Evolutionary conservation across 441 rosid genomes (phyloP).

Genomic region (Brassica hybrid): DNA sequence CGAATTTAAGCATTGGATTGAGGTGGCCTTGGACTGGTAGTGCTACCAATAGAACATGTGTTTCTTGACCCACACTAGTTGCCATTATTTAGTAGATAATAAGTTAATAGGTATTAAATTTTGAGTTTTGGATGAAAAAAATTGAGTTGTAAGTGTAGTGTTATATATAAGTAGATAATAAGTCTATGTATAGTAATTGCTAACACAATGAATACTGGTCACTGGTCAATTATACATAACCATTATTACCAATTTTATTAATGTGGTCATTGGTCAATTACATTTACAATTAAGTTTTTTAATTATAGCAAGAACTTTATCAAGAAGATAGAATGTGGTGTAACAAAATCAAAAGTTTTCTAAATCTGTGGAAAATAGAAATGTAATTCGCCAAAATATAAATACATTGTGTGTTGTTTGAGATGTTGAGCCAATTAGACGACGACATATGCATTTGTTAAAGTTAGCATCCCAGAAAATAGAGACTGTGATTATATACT

Average conservation of each 20-base stretch:
- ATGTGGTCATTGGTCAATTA: slow-evolving; percentile 6
- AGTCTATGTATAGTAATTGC: neutral
- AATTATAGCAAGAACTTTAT: neutral
- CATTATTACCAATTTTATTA: neutral
- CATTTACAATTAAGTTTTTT: neutral
- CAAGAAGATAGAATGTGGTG: neutral
- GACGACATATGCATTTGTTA: neutral
- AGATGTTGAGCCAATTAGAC: neutral
- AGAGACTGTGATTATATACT: neutral
- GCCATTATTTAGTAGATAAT: too few relatives aligned
- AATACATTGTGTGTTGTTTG: neutral
- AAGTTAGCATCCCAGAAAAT: neutral
- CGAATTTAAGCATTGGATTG: too few relatives aligned
- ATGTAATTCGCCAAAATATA: slow-evolving; percentile 4
- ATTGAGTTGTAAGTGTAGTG: too few relatives aligned
- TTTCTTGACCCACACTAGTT: too few relatives aligned
- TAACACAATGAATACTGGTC: neutral
- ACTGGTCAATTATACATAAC: neutral
- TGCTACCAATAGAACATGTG: too few relatives aligned
- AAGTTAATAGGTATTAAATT: too few relatives aligned
- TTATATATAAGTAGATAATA: neutral
- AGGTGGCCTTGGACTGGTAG: too few relatives aligned
- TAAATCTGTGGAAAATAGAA: neutral
- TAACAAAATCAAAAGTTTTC: neutral
- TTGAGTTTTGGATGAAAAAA: too few relatives aligned